These are phyloP conservation scores for Chionographis japonica DNA, from an alignment of 106 monocot genomes.

Conservation along the genomic window DNA sequence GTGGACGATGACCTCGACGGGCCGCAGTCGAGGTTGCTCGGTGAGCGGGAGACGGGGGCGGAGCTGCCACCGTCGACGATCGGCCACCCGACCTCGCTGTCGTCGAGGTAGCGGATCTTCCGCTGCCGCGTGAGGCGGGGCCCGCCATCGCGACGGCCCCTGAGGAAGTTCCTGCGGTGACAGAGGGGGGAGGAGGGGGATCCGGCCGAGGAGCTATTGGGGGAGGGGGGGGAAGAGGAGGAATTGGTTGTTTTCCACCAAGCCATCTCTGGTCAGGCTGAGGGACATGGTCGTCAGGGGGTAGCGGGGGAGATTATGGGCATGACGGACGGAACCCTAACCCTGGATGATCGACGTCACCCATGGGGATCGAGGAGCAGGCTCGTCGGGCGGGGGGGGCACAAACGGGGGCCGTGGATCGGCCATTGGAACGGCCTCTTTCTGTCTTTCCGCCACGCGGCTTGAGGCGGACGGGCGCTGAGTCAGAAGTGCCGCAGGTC, in stretches of 20 bases:
- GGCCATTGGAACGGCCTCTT: background rate
- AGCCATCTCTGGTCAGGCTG: slow-evolving; percentile 7
- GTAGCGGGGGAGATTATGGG: too few relatives aligned
- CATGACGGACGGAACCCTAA: background rate
- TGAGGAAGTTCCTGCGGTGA: background rate
- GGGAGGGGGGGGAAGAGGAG: slow-evolving; percentile 14
- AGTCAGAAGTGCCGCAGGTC: too few relatives aligned
- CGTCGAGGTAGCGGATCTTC: slow-evolving; percentile 26
- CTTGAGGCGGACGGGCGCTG: too few relatives aligned
- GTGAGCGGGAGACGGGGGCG: slow-evolving; percentile 22
- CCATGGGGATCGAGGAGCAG: background rate
- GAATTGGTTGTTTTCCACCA: slow-evolving; percentile 28
- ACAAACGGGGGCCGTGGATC: background rate
- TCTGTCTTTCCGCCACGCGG: background rate
- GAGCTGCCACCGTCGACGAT: background rate
- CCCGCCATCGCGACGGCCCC: background rate
- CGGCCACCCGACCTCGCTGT: slow-evolving; percentile 8
- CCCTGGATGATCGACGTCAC: background rate
- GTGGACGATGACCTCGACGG: slow-evolving; percentile 39
- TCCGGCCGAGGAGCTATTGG: slow-evolving; percentile 6
- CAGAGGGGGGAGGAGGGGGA: background rate
- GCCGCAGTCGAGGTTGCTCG: slow-evolving; percentile 24
- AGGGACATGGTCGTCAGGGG: too few relatives aligned
- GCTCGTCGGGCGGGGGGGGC: background rate
- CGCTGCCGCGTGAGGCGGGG: slow-evolving; percentile 34